Percentiles rank a stretch among this genome's conserved stretches.
Evolutionary conservation across 2,329 filamentous ascomycete species (phyloP).

Genomic region (Emergomyces africanus): DNA sequence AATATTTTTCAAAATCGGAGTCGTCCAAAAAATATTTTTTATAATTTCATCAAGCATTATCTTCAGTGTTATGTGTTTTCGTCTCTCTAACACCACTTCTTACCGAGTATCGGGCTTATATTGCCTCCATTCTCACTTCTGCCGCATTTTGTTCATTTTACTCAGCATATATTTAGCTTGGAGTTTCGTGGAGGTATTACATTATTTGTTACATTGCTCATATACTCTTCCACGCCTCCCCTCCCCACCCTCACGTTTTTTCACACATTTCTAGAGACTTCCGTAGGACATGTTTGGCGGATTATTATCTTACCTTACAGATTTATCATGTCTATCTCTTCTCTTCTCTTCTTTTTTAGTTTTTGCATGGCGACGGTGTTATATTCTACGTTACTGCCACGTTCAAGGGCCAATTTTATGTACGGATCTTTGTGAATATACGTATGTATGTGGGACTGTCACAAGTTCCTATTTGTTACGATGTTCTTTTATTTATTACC

Average conservation of each 20-base stretch:
- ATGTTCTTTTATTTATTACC: background rate
- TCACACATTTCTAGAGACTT: background rate
- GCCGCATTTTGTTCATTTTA: background rate
- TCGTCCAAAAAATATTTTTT: background rate
- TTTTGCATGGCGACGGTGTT: constrained; percentile 2
- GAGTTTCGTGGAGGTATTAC: background rate
- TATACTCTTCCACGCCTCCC: background rate
- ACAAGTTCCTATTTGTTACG: background rate
- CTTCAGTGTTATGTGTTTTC: background rate
- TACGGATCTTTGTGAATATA: background rate
- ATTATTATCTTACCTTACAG: background rate
- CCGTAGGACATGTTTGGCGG: background rate
- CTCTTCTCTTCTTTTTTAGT: background rate
- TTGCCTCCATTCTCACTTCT: background rate
- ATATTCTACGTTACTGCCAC: background rate
- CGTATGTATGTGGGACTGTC: background rate
- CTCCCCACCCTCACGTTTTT: too few relatives aligned
- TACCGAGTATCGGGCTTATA: background rate
- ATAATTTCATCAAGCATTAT: background rate
- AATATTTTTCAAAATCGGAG: background rate
- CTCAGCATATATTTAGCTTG: background rate
- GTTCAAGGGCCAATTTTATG: background rate
- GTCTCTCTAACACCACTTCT: background rate
- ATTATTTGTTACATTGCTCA: background rate
- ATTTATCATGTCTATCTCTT: background rate